Base-by-base conservation (phyloP, 768 basidiomycete species). In the Lepiota brunneoincarnata region DNA sequence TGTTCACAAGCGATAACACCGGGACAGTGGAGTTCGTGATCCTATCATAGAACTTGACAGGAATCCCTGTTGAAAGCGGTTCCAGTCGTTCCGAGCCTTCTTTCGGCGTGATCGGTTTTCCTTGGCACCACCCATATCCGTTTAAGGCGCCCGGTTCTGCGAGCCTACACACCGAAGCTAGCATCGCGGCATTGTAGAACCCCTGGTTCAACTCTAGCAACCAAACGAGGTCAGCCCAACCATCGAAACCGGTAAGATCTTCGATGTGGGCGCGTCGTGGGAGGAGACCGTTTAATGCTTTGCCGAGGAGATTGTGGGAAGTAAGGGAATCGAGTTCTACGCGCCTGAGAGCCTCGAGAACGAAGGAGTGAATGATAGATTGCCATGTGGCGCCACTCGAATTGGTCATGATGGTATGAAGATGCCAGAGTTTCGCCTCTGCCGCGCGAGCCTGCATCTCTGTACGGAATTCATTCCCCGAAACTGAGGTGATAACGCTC, bases 141-240 rank as follows among this genome's bases (percentile, higher is more conserved):
- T 45, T 36, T 6, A 26, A n/a, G n/a, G n/a, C 39, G 2, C 46
- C 28, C 6, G 48, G 36, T 9, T 53, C 51, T 5, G 56, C 26
- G 21, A 61, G 54, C 24, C 40, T 59, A 44, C 59, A 63, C 4
- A 63, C 57, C 2, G 62, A 59, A n/a, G 64, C 64, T 6, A 66
- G 62, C 35, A 51, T 40, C 4, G 62, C 62, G 7, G 64, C 52
- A 36, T 66, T 66, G n/a, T 51, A 43, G 20, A 21, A 51, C 6
- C 50, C 50, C 26, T 51, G 50, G 37, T 51, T 51, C 40, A 65
- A 42, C 56, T 65, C 64, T 11, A 66, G 54, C 15, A 66, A 52
- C 64, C 59, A 64, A 6, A 57, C 58, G 15, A 66, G 47, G 40
- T 66, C 64, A 4, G 48, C 56, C 64, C 64, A 65, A 4, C 63